Percentiles rank a stretch among this genome's conserved stretches.
These are phyloP conservation scores for Skeletonema menzelii DNA, from an alignment of 108 stramenopile genomes.

Conservation along the genomic window DNA sequence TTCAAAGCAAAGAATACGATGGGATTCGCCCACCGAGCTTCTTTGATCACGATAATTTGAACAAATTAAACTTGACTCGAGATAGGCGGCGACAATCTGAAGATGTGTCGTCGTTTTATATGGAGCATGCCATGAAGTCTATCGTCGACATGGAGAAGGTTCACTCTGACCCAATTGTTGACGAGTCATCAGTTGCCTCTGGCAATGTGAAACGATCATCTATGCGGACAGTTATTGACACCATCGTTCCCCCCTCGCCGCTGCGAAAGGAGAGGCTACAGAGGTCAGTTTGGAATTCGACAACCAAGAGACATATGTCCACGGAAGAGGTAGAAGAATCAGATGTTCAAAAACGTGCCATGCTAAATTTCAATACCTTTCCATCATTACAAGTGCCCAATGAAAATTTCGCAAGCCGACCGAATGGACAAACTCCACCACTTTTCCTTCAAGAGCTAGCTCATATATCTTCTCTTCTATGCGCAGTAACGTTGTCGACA, in stretches of 20 bases:
- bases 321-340: neutral
- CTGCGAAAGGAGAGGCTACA: neutral
- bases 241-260: neutral
- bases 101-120: constrained; percentile 3
- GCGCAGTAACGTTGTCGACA: constrained; percentile 71
- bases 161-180: neutral
- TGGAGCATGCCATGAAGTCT: constrained; percentile 5
- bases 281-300: neutral
- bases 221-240: neutral
- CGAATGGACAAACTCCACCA: constrained; percentile 57
- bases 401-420: constrained; percentile 15
- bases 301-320: neutral
- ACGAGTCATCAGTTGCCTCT: neutral
- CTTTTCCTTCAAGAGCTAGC: constrained; percentile 78
- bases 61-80: constrained; percentile 54
- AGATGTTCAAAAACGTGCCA: neutral
- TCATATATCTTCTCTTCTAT: constrained; percentile 63
- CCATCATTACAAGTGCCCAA: constrained; percentile 16
- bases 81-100: constrained; percentile 48
- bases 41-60: constrained; percentile 59
- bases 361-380: neutral
- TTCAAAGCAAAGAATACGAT: constrained; percentile 61
- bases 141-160: constrained; percentile 9
- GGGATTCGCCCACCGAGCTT: constrained; percentile 55
- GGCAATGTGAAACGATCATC: too few species aligned